Evolutionary conservation across 768 basidiomycete species (phyloP), one percentile per base, ranked within the genome.

Genomic region (Rhodotorula diobovata): DNA sequence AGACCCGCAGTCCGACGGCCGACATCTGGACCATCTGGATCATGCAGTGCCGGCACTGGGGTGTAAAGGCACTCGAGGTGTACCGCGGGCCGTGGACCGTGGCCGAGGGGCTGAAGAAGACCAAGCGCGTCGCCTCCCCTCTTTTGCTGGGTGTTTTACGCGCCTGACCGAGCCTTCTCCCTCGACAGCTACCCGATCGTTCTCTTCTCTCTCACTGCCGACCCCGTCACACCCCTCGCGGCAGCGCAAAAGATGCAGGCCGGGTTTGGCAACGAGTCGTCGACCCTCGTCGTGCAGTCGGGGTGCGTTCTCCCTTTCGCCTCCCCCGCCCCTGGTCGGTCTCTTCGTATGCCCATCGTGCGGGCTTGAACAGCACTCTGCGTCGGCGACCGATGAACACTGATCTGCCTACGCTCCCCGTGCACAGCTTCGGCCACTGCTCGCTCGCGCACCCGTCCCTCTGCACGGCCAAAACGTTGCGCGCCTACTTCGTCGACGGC

Each of bases 141-240:
- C 12, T 37, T n/a, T 20, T 7, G 9, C 10, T 16, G n/a, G 11
- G 4, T 28, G 48, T 10, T 23, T 9, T 1, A 23, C 9, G 1
- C 10, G 55, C 3, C 43, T 63, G 37, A 61, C 46, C n/a, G 34
- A 16, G 14, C 54, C 20, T 43, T 35, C 48, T 12, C 25, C 11
- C 14, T 2, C 41, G 5, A 15, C 61, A 73, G 67, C 5, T 58
- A 57, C 57, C 72, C 72, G 18, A 61, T 73, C 34, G 55, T 71
- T 25, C 73, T 76, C 64, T 9, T 76, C 43, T 68, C 71, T 14
- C 67, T 72, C 12, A 70, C 70, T 4, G 67, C 68, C 46, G 77
- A 77, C 46, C 72, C 72, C 18, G 77, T 77, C 54, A 76, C 75
- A 18, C 75, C 77, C 1, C 67, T 77, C 15, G 9, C 51, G 0